Evolutionary conservation across 2,329 filamentous ascomycete species (phyloP).

Genomic region (Colletotrichum neosansevieriae): DNA sequence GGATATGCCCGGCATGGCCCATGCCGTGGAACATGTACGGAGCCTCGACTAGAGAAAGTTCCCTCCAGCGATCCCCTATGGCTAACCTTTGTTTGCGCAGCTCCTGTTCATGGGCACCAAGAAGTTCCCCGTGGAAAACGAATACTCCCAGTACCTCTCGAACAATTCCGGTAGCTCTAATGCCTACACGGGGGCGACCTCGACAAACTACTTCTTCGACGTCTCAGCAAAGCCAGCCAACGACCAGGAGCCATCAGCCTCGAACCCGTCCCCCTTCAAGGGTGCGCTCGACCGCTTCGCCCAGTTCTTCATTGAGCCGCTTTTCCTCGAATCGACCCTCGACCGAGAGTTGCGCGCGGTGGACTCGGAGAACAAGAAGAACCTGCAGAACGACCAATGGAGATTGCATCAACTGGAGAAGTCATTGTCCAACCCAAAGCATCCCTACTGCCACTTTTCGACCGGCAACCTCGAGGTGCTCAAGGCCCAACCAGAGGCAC

Average conservation of each 20-base stretch:
- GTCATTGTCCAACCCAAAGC: slow-evolving; percentile 85
- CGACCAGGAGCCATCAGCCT: slow-evolving; percentile 65
- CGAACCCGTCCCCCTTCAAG: slow-evolving; percentile 73
- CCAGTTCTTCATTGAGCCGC: slow-evolving; percentile 90
- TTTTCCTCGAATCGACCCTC: slow-evolving; percentile 86
- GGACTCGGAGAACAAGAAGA: slow-evolving; percentile 98
- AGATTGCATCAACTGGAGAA: slow-evolving; percentile 89
- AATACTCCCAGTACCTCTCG: slow-evolving; percentile 92
- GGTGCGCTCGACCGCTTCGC: slow-evolving; percentile 92
- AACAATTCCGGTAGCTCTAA: slow-evolving; percentile 93
- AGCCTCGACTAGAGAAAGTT: slow-evolving; percentile 6
- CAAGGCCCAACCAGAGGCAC: slow-evolving; percentile 82
- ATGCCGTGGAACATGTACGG: slow-evolving; percentile 89
- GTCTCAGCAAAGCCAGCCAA: slow-evolving; percentile 83
- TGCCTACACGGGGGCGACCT: slow-evolving; percentile 92
- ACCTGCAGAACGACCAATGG: slow-evolving; percentile 91
- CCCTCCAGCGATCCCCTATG: slow-evolving; percentile 25
- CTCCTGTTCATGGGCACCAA: slow-evolving; percentile 98
- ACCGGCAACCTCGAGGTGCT: slow-evolving; percentile 90
- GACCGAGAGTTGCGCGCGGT: slow-evolving; percentile 90
- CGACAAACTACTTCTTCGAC: slow-evolving; percentile 98
- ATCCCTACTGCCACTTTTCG: slow-evolving; percentile 92
- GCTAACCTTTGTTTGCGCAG: slow-evolving; percentile 49
- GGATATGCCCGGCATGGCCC: slow-evolving; percentile 94
- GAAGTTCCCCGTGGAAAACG: slow-evolving; percentile 97